These are phyloP conservation scores for Miscanthus lutarioriparius DNA, from an alignment of 176 grass and related monocot genomes.

Conservation along the genomic window DNA sequence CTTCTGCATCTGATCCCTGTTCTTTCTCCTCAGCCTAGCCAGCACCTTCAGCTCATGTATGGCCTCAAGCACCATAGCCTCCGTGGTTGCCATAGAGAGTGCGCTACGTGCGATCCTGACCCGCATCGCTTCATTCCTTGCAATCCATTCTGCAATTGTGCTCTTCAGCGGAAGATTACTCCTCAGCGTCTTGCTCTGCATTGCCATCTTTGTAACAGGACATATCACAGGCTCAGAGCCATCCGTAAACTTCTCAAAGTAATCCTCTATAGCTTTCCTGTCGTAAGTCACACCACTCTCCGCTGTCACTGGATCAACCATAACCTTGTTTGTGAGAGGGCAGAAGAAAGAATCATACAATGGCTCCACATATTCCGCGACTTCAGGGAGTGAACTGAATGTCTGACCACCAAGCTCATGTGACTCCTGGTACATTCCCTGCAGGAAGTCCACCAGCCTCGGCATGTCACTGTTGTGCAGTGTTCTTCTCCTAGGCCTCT, in stretches of 20 bases:
- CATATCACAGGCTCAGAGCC: conserved; percentile 56
- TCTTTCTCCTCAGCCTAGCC: conserved; percentile 46
- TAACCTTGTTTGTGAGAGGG: conserved; percentile 80
- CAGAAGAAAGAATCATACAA: conserved; percentile 94
- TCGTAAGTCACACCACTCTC: conserved; percentile 92
- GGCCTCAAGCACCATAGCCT: conserved; percentile 73
- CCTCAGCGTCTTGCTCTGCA: conserved; percentile 63
- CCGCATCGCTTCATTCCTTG: conserved; percentile 65
- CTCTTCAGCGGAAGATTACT: conserved; percentile 66
- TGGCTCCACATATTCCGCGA: conserved; percentile 75
- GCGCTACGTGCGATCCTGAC: conserved; percentile 62
- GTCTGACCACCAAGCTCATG: conserved; percentile 45
- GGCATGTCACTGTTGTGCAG: conserved; percentile 47
- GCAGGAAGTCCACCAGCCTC: conserved; percentile 62
- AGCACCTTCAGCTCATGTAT: conserved; percentile 70
- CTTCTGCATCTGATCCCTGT: conserved; percentile 78
- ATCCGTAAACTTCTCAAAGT: conserved; percentile 59
- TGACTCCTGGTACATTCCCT: conserved; percentile 51
- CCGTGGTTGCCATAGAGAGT: conserved; percentile 49
- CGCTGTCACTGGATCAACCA: conserved; percentile 77
- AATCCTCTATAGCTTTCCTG: conserved; percentile 67
- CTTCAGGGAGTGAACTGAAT: conserved; percentile 42
- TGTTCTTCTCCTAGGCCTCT: conserved; percentile 37
- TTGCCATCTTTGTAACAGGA: conserved; percentile 64
- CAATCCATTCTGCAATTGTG: conserved; percentile 79